phyloP scores from a whole-genome alignment of 495 filamentous ascomycete species.

The Penicillium samsonianum region DNA sequence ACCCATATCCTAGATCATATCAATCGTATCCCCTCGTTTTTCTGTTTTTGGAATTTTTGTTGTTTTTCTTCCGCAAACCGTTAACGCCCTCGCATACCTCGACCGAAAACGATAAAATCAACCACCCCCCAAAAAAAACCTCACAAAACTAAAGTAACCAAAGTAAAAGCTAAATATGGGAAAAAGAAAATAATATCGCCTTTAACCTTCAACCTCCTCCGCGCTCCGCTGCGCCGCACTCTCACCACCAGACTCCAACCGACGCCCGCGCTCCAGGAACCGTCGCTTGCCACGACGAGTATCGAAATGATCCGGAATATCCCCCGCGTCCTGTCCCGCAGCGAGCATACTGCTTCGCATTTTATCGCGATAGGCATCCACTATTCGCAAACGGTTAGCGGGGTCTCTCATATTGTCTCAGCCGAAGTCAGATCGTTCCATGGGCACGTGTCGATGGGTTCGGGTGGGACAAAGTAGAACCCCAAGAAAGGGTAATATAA shows the following conservation, averaged over 20 bases:
- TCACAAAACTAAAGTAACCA: neutral
- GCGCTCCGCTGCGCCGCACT: conserved; percentile 39
- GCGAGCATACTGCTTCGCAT: conserved; percentile 77
- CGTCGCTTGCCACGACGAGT: conserved; percentile 83
- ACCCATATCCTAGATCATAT: neutral
- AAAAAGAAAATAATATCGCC: conserved; percentile 7
- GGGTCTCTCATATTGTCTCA: conserved; percentile 4
- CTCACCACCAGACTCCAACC: conserved; percentile 16
- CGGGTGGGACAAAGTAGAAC: neutral
- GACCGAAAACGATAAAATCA: conserved; percentile 5
- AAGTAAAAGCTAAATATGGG: too few relatives aligned
- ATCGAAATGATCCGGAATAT: conserved; percentile 81
- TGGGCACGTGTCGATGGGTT: conserved; percentile 5
- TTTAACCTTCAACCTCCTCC: conserved; percentile 45
- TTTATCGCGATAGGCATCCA: conserved; percentile 94
- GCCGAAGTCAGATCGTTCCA: neutral
- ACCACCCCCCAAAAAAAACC: conserved; percentile 2
- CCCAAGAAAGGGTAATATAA: neutral
- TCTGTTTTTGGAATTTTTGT: neutral
- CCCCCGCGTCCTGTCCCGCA: conserved; percentile 67
- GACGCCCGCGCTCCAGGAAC: conserved; percentile 66
- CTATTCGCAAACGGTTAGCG: conserved; percentile 44
- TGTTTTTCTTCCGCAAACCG: conserved; percentile 1
- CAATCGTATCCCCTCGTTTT: conserved; percentile 1
- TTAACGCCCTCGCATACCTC: conserved; percentile 10